Conservation (phyloP, 1,284 basidiomycete species). For the Trichosporon asahii region DNA sequence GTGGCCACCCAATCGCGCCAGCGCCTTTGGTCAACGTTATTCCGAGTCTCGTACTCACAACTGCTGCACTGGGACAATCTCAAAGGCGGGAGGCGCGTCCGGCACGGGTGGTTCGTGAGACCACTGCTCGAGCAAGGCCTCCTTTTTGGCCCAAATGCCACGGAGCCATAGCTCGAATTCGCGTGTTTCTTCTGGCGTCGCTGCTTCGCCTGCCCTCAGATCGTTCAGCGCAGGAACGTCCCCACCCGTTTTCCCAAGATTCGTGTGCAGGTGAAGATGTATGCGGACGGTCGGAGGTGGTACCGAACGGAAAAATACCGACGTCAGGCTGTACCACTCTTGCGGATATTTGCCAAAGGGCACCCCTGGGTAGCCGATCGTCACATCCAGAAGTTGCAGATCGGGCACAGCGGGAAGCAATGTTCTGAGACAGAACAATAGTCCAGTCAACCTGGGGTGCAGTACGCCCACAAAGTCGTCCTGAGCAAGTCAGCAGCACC, state of each 20-base stretch:
- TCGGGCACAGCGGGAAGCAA: conserved; percentile 71
- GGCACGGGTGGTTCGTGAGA: conserved; percentile 35
- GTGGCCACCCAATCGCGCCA: conserved; percentile 40
- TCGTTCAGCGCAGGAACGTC: not conserved
- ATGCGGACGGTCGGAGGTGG: conserved; percentile 83
- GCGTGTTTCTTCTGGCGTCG: conserved; percentile 64
- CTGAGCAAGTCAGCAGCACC: conserved; percentile 51
- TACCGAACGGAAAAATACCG: conserved; percentile 77
- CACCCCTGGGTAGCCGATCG: conserved; percentile 81
- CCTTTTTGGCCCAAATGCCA: conserved; percentile 78
- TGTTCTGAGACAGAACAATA: conserved; percentile 78
- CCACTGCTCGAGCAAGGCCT: conserved; percentile 66
- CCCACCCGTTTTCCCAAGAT: conserved; percentile 52
- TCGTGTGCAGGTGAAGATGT: conserved; percentile 69
- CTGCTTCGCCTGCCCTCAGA: conserved; percentile 32
- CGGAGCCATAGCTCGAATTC: conserved; percentile 81
- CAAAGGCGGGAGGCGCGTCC: not conserved
- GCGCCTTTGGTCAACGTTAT: conserved; percentile 24
- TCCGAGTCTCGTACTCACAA: conserved; percentile 28
- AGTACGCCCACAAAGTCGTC: conserved; percentile 73
- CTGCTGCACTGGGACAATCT: conserved; percentile 36
- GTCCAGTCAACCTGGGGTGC: conserved; percentile 84
- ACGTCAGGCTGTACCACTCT: conserved; percentile 65
- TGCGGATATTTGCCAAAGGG: conserved; percentile 52
- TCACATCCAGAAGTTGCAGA: conserved; percentile 80